Evolutionary conservation across 176 grass and related monocot genomes (phyloP).

Genomic region (Musa itinerans): DNA sequence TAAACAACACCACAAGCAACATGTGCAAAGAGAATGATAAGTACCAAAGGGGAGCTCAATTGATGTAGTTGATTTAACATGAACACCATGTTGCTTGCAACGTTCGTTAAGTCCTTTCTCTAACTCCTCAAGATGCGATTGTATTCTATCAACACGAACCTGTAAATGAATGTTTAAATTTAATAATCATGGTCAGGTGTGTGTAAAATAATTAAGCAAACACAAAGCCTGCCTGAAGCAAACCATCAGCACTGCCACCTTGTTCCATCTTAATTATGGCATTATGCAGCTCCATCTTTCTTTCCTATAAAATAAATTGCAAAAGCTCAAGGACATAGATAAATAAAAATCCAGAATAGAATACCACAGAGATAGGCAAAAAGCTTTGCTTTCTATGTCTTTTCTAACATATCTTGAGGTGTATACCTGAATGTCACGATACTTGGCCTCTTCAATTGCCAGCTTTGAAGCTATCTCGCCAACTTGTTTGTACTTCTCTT

Average conservation of each 20-base stretch:
- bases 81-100: slow-evolving; percentile 76
- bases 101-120: slow-evolving; percentile 79
- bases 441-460: slow-evolving; percentile 72
- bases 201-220: slow-evolving; percentile 13
- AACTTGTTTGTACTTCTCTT: slow-evolving; percentile 99
- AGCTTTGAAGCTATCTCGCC: slow-evolving; percentile 90
- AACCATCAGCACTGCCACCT: slow-evolving; percentile 92
- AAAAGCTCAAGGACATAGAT: slow-evolving; percentile 8
- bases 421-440: slow-evolving; percentile 80
- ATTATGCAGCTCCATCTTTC: slow-evolving; percentile 82
- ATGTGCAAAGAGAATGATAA: slow-evolving; percentile 8
- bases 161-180: slow-evolving; percentile 21
- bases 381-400: background rate
- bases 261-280: slow-evolving; percentile 96
- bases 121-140: slow-evolving; percentile 89
- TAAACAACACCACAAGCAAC: background rate
- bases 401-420: slow-evolving; percentile 17
- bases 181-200: slow-evolving; percentile 11
- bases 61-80: slow-evolving; percentile 64
- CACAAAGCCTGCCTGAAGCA: slow-evolving; percentile 73
- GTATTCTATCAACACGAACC: slow-evolving; percentile 94
- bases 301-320: slow-evolving; percentile 52
- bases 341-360: background rate
- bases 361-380: background rate
- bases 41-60: slow-evolving; percentile 89